Conservation (phyloP, 129 eudicot genomes). For the Flaveria sonorensis region DNA sequence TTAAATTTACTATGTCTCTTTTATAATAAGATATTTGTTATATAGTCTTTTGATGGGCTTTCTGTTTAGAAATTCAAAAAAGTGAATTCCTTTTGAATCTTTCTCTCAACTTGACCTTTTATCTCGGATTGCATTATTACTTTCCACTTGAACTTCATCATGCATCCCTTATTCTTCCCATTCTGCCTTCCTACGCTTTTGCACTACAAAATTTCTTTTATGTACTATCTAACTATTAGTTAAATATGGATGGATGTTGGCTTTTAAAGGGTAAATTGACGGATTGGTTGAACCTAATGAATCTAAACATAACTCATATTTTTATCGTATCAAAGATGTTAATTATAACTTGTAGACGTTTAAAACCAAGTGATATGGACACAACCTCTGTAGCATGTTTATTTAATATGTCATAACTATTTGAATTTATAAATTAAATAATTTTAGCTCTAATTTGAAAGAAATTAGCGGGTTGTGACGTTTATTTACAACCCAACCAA, state of each 20-base stretch:
- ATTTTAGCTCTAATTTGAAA: too few relatives aligned
- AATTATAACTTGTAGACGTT: too few relatives aligned
- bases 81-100: constrained; percentile 42
- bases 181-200: too few relatives aligned
- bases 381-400: not conserved
- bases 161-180: constrained; percentile 5
- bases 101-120: constrained; percentile 36
- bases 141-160: constrained; percentile 40
- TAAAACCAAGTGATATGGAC: not conserved
- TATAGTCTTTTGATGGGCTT: constrained; percentile 24
- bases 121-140: constrained; percentile 41
- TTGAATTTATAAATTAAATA: too few relatives aligned
- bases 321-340: too few relatives aligned
- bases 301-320: too few relatives aligned
- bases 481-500: not conserved
- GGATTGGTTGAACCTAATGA: too few relatives aligned
- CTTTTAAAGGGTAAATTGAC: not conserved
- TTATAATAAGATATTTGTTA: not conserved
- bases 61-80: constrained; percentile 32
- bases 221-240: too few relatives aligned
- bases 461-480: too few relatives aligned
- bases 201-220: too few relatives aligned
- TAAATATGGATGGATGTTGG: not conserved
- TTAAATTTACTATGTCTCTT: not conserved
- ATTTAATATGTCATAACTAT: not conserved